Evolutionary conservation across 371 early-diverging fungal species (phyloP).

Genomic region (Synchytrium microbalum): DNA sequence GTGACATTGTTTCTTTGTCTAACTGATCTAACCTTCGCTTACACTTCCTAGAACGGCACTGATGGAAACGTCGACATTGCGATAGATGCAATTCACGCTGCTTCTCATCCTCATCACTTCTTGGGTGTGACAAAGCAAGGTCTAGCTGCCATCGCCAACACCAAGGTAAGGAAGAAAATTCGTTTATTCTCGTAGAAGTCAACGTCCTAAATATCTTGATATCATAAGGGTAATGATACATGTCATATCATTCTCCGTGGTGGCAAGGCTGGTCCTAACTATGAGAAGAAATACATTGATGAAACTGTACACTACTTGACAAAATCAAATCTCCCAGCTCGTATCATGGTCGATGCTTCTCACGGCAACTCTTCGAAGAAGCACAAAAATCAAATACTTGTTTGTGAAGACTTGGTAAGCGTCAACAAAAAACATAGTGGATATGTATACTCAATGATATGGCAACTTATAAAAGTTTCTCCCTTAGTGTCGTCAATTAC

Average conservation of each 20-base stretch:
- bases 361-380: slow-evolving; percentile 84
- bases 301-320: slow-evolving; percentile 14
- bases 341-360: slow-evolving; percentile 92
- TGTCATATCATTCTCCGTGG: slow-evolving; percentile 90
- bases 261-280: slow-evolving; percentile 84
- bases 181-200: slow-evolving; percentile 1
- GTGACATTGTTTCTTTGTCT: not conserved
- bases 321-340: slow-evolving; percentile 25
- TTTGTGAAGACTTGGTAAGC: slow-evolving; percentile 45
- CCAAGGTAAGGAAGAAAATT: slow-evolving; percentile 38
- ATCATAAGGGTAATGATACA: slow-evolving; percentile 58
- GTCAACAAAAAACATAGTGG: too few relatives aligned
- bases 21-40: not conserved
- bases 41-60: slow-evolving; percentile 43
- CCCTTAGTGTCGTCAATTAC: slow-evolving; percentile 38
- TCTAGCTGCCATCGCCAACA: slow-evolving; percentile 82
- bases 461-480: not conserved
- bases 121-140: slow-evolving; percentile 95
- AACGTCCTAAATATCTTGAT: not conserved
- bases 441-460: not conserved
- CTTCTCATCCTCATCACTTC: slow-evolving; percentile 82
- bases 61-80: slow-evolving; percentile 82
- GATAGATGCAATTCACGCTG: slow-evolving; percentile 80
- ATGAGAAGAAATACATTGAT: slow-evolving; percentile 42
- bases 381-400: slow-evolving; percentile 76